Base-by-base conservation (phyloP, 1,284 basidiomycete genomes). In the Trichosporon sp. region DNA sequence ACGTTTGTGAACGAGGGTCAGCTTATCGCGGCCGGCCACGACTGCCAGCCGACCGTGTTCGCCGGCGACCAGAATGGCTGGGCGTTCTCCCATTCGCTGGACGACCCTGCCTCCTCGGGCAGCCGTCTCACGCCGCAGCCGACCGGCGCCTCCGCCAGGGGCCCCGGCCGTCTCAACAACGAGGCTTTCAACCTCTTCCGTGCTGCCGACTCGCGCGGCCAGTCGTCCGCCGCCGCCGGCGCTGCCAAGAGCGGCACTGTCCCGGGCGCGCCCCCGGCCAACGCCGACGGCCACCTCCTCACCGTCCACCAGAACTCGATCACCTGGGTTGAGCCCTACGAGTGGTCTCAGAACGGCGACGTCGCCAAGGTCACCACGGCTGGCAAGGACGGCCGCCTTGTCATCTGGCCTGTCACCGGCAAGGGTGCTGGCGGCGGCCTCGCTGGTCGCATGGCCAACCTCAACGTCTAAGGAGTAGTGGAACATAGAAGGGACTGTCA, bases 281-380 rank as follows among this genome's bases (percentile, higher is more conserved):
- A 80, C 67, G 82, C 60, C 79, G 85, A 65, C 89, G 92, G 78
- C 12, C 92, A 92, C 80, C 85, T 93, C 71, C 81, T 77, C 76
- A 99, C 96, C 2, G 88, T 97, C 53, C 97, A 99, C 83, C 96
- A 98, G 86, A 99, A 99, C 85, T 97, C 95, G 53, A 98, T 99
- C 83, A 98, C 95, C n/a, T 90, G 86, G 75, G 86, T 97, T 62
- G 86, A 93, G 68, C 85, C 91, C 29, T 96, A 92, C 76, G 90
- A 90, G 70, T 87, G 87, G 71, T 85, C 81, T 0, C 80, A 84
- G 1, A 88, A 86, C 23, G 88, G 88, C 0, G 83, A 87, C 3
- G 90, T 98, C 7, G 86, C 85, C 62, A 88, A 87, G 75, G 90
- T 99, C 69, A 93, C 91, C 79, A 98, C 95, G 18, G 91, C 89